Evolutionary conservation across 345 rosid species (phyloP).

Genomic region (Pugionium cornutum): DNA sequence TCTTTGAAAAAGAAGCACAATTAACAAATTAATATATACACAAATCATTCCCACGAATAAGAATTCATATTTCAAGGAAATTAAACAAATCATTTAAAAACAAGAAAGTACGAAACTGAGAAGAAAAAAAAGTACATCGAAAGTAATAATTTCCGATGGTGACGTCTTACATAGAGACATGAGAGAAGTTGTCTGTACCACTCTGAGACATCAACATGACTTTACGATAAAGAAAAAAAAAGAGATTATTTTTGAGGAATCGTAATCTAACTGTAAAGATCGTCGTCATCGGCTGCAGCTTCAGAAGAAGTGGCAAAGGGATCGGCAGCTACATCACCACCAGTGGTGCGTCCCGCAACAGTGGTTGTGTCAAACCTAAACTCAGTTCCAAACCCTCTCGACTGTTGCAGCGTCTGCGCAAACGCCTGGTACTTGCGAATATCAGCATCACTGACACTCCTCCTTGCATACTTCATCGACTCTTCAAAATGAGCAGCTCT

Average conservation of each 20-base stretch:
- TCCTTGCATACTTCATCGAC: conserved; percentile 87
- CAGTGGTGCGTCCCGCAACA: conserved; percentile 41
- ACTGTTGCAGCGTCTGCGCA: conserved; percentile 94
- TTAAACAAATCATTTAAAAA: no score
- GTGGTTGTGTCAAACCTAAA: conserved; percentile 69
- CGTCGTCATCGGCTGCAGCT: conserved; percentile 72
- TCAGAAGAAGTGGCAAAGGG: conserved; percentile 71
- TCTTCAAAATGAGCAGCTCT: conserved; percentile 87
- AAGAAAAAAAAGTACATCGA: no score
- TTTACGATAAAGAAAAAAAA: no score
- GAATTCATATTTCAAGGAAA: no score
- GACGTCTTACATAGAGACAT: no score
- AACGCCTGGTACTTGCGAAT: conserved; percentile 93
- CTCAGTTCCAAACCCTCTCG: conserved; percentile 82
- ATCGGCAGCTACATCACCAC: conserved; percentile 61
- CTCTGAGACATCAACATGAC: no score
- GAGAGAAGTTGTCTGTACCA: no score
- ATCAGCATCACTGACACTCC: conserved; percentile 94
- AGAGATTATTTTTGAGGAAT: conserved; percentile 24
- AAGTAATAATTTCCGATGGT: no score
- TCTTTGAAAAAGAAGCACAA: conserved; percentile 6
- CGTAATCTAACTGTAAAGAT: conserved; percentile 72
- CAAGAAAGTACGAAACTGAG: no score
- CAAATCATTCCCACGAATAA: no score
- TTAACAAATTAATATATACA: not conserved